These are phyloP conservation scores for Amylocarpus encephaloides DNA, from an alignment of 2,329 filamentous ascomycete species.

Conservation along the genomic window DNA sequence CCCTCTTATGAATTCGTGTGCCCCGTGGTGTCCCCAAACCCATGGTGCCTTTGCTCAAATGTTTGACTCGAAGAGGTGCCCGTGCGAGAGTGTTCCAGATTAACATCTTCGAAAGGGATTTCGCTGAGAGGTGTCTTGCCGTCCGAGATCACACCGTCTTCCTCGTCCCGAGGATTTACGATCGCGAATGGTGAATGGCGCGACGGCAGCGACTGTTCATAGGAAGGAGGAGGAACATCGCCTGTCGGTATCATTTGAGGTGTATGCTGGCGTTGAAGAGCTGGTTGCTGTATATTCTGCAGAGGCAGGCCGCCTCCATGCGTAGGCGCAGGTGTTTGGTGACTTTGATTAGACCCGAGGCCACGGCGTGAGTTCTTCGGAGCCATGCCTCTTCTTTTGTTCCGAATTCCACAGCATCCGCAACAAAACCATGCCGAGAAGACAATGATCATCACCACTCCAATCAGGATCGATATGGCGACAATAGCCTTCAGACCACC, in stretches of 20 bases:
- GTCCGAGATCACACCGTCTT: slow-evolving; percentile 23
- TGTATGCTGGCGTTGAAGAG: background rate
- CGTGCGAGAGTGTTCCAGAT: slow-evolving; percentile 15
- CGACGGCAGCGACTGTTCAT: slow-evolving; percentile 20
- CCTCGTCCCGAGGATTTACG: slow-evolving; percentile 16
- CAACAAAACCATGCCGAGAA: slow-evolving; percentile 19
- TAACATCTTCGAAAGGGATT: slow-evolving; percentile 27
- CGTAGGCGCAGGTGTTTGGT: slow-evolving; percentile 1
- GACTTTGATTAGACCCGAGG: background rate
- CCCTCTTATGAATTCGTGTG: slow-evolving; percentile 23
- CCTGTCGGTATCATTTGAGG: background rate
- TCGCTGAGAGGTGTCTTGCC: slow-evolving; percentile 28
- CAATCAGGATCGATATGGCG: slow-evolving; percentile 6
- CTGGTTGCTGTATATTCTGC: slow-evolving; percentile 2
- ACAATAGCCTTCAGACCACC: slow-evolving; percentile 11
- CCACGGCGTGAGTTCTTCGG: background rate
- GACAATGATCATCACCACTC: slow-evolving; percentile 10
- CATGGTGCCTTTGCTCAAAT: slow-evolving; percentile 18
- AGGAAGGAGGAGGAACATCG: slow-evolving; percentile 19
- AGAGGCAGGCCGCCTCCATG: slow-evolving; percentile 6
- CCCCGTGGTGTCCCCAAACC: slow-evolving; percentile 19
- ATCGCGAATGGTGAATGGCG: slow-evolving; percentile 16
- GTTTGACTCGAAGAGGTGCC: slow-evolving; percentile 15
- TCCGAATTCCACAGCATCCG: slow-evolving; percentile 19
- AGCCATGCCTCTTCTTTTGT: slow-evolving; percentile 1